Base-by-base conservation (phyloP, 1,284 basidiomycete species). In the Ceratobasidium sp. region DNA sequence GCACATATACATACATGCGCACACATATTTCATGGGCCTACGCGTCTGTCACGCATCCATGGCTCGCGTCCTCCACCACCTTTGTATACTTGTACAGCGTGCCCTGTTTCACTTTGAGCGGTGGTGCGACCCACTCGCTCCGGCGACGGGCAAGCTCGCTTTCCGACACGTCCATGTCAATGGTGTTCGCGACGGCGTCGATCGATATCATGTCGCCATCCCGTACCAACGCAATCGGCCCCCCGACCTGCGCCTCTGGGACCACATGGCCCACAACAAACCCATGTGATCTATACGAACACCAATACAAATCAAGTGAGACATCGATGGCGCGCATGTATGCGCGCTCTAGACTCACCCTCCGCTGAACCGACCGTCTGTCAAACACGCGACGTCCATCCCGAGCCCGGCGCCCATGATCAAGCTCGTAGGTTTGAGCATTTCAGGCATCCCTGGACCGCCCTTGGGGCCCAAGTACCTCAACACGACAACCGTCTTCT, bases 321-420 rank as follows among this genome's bases (percentile, higher is more conserved):
- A 40, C 30, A 63, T 53, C 33, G n/a, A 54, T 49, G 9, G 18
- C 25, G 46, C 42, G 46, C 54, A 70, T 69, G 54, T 30, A 73
- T 28, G n/a, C 36, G 46, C 18, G 44, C 30, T 25, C 48, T 58
- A 73, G 56, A 82, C 87, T 79, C 76, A 93, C 90, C 92, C 95
- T 81, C 95, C 95, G 77, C 92, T 94, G 84, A 97, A 97, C 75
- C 95, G 88, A 63, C 95, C 95, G 81, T 97, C 95, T 18, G 95
- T 97, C 75, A 97, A 83, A 79, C 92, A 94, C 42, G 95, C 95
- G 53, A 95, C 93, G 76, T 95, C 92, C 75, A 90, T 82, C 11
- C 94, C 94, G 8, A 96, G 84, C n/a, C 95, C 95, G 3, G 94
- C 94, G 62, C 95, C 95, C 91, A 95, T 95, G 80, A 95, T 91